Evolutionary conservation across 257 asterid genomes (phyloP), one percentile per base, ranked within the genome.

Genomic region (Plantago major): DNA sequence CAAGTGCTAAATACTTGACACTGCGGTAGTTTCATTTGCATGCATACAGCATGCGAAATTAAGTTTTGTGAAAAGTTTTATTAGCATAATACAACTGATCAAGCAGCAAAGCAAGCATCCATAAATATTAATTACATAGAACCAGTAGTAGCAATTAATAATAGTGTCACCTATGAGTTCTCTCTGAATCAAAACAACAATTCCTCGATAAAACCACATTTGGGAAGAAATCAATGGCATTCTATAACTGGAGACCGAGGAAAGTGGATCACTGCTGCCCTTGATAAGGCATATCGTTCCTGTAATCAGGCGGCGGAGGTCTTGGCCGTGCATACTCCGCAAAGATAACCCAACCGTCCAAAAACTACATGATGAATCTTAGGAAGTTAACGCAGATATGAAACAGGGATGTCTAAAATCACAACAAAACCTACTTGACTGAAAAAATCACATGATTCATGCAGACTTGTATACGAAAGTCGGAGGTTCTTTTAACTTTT

Each of bases 331-430:
- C 86, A 60, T 81, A 77, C 78, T 84, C 86, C 9, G 79, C 92
- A 61, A 81, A 81, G 49, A 84, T 84, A 17, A 84, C 88, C 92
- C 88, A 81, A 11, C 84, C 92, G 60, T 84, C 88, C 74, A 84
- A 60, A 74, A 74, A 84, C 88, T 84, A 49, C 69, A 71, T 74
- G 63, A 58, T 14, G 30, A 48, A 18, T 43, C 4, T 19, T 3
- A 38, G 26, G 44, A 49, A 12, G 60, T 46, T 38, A 52, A 37
- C n/a, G 15, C 14, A 15, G 3, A 4, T n/a, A 38, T 47, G 4
- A 12, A 5, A 7, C 37, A 55, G 17, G n/a, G n/a, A 37, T 14
- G 30, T 43, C 38, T 14, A 14, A 47, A 43, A 43, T 9, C 11
- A 43, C 7, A 15, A 47, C 2, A 47, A 47, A 47, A 47, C 1